Evolutionary conservation across 495 filamentous ascomycete genomes (phyloP), one percentile per base, ranked within the genome.

Genomic region (Terfezia claveryi): DNA sequence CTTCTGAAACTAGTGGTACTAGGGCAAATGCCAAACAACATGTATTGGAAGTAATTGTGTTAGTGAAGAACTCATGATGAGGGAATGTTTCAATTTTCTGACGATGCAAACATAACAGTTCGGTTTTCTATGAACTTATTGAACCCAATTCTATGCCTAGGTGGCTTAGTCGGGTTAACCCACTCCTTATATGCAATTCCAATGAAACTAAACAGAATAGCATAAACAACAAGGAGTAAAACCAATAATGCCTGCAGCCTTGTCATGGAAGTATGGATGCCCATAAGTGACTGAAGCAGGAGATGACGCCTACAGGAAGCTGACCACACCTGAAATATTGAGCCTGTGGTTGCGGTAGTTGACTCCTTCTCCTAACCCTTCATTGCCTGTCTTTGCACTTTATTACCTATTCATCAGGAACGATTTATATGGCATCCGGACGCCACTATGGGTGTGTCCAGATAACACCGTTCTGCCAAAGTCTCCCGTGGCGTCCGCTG

Each of bases 11-110:
- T 0, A 83, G 70, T 1, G 79, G 79, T 1, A 78, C 80, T 7
- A 83, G 73, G 8, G 78, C 80, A 60, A 78, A 85, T 5, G 80
- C 80, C 0, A 82, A 62, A 11, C 75, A 71, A 9, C 81, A 80
- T 16, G 81, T 64, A 32, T 7, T 32, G 27, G 27, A 23, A 80
- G 76, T 49, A n/a, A n/a, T n/a, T 20, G 20, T 3, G 44, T 49
- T 3, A 49, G 44, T 20, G 20, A n/a, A n/a, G 44, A 49, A 49
- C 44, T 4, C 9, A n/a, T n/a, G n/a, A n/a, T n/a, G 14, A 49
- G 14, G 14, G 44, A 6, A 49, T 2, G 14, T n/a, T n/a, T 6
- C 14, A 20, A 4, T 27, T 27, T 27, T 27, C 2, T 27, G 17
- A 4, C 41, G 7, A 49, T 20, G 60, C 82, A 75, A 0, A 73